Percentiles rank a stretch among this genome's conserved stretches.
Conservation (phyloP, 306 rosid genomes). For the Dalbergia cultrata region DNA sequence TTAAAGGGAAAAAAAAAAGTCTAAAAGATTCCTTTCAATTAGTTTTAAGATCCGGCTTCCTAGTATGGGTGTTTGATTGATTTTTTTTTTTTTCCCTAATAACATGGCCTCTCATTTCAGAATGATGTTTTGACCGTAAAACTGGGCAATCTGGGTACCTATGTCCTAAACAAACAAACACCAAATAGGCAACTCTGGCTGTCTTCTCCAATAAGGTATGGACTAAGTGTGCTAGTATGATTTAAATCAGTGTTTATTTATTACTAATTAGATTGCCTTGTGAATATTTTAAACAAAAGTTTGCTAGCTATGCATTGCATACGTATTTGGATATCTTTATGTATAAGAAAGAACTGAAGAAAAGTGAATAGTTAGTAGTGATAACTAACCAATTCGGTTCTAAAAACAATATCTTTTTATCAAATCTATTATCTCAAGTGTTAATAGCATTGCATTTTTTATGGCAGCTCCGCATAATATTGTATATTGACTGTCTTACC, state of each 20-base stretch:
- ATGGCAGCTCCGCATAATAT: not conserved
- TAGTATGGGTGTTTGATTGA: constrained; percentile 5
- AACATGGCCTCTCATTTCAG: constrained; percentile 54
- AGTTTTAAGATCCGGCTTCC: constrained; percentile 27
- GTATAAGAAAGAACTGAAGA: constrained; percentile 22
- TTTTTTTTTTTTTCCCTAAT: not conserved
- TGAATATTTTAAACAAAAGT: constrained; percentile 6
- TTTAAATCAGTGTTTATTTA: not conserved
- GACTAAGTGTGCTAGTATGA: not conserved
- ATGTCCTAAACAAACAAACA: constrained; percentile 88
- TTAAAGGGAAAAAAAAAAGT: not conserved
- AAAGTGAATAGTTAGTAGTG: constrained; percentile 22
- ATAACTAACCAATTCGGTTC: constrained; percentile 7
- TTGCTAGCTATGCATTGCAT: constrained; percentile 13
- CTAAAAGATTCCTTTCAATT: constrained; percentile 12
- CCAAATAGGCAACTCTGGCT: constrained; percentile 93
- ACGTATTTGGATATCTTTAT: constrained; percentile 20
- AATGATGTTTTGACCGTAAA: constrained; percentile 84
- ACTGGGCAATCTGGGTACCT: constrained; percentile 79
- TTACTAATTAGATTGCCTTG: not conserved
- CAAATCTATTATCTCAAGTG: constrained; percentile 11
- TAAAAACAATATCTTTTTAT: not conserved
- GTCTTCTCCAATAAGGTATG: constrained; percentile 89
- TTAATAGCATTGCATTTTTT: not conserved
- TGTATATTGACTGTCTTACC: constrained; percentile 11